Evolutionary conservation across 2,329 filamentous ascomycete species (phyloP).

Genomic region (Cordyceps javanica): DNA sequence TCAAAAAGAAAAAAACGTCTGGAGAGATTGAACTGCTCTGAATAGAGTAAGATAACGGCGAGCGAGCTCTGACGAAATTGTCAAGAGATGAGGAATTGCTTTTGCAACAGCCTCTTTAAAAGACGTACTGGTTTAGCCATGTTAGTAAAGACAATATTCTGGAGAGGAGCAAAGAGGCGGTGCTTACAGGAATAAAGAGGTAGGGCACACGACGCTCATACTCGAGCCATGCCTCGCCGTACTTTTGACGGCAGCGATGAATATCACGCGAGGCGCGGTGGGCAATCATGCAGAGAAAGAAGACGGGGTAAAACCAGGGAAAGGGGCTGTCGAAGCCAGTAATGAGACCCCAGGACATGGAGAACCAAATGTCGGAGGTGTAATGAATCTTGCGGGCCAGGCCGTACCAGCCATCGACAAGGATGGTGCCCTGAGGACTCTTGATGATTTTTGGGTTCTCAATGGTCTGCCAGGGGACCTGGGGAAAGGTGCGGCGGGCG

Average conservation of each 20-base stretch:
- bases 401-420: slow-evolving; percentile 83
- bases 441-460: slow-evolving; percentile 41
- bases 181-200: slow-evolving; percentile 67
- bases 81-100: background rate
- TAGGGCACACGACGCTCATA: slow-evolving; percentile 76
- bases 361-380: slow-evolving; percentile 43
- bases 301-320: slow-evolving; percentile 85
- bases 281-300: slow-evolving; percentile 76
- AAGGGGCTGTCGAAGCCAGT: slow-evolving; percentile 62
- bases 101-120: slow-evolving; percentile 22
- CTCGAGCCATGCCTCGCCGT: slow-evolving; percentile 74
- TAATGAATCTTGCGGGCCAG: slow-evolving; percentile 59
- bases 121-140: slow-evolving; percentile 32
- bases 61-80: background rate
- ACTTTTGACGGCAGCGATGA: slow-evolving; percentile 69
- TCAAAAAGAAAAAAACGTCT: background rate
- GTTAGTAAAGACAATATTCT: slow-evolving; percentile 13
- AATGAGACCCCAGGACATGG: slow-evolving; percentile 44
- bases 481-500: slow-evolving; percentile 75
- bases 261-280: slow-evolving; percentile 76
- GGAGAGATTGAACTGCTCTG: background rate
- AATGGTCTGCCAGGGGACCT: slow-evolving; percentile 76
- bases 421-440: slow-evolving; percentile 65
- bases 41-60: background rate
- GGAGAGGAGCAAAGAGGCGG: background rate